Percentiles rank a stretch among this genome's conserved stretches.
Evolutionary conservation across 495 filamentous ascomycete species (phyloP).

Genomic region (Parathielavia appendiculata): DNA sequence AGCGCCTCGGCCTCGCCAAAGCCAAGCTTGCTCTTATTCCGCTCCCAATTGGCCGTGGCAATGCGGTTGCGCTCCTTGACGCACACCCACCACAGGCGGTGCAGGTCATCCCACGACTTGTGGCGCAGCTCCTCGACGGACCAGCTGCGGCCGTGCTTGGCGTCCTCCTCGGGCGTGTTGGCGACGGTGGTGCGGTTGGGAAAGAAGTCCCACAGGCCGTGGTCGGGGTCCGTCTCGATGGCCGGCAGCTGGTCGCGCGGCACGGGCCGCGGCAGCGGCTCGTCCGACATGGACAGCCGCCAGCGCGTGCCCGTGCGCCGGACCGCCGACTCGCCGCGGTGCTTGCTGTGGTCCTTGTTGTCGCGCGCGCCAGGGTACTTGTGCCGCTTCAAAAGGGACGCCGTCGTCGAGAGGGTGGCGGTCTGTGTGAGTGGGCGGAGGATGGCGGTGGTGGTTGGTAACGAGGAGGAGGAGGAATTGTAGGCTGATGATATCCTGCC

Average conservation of each 20-base stretch:
- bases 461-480: background rate
- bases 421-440: constrained; percentile 21
- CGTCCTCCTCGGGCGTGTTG: constrained; percentile 60
- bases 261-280: constrained; percentile 69
- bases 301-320: constrained; percentile 70
- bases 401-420: constrained; percentile 35
- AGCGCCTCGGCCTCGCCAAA: constrained; percentile 63
- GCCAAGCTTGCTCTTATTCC: constrained; percentile 55
- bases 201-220: constrained; percentile 96
- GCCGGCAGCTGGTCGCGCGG: constrained; percentile 56
- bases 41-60: constrained; percentile 67
- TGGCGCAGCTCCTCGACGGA: constrained; percentile 76
- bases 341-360: constrained; percentile 57
- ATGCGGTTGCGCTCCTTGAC: constrained; percentile 87
- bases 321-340: constrained; percentile 75
- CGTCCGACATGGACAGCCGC: constrained; percentile 62
- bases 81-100: constrained; percentile 92
- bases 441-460: background rate
- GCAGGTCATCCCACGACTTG: constrained; percentile 92
- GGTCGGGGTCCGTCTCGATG: constrained; percentile 58
- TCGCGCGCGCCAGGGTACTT: constrained; percentile 33
- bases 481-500: constrained; percentile 11
- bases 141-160: constrained; percentile 75
- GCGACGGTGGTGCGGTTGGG: constrained; percentile 57
- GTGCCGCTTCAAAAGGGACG: constrained; percentile 34